phyloP scores from a whole-genome alignment of 73 alveolate genomes.

The Paramecium octaurelia region DNA sequence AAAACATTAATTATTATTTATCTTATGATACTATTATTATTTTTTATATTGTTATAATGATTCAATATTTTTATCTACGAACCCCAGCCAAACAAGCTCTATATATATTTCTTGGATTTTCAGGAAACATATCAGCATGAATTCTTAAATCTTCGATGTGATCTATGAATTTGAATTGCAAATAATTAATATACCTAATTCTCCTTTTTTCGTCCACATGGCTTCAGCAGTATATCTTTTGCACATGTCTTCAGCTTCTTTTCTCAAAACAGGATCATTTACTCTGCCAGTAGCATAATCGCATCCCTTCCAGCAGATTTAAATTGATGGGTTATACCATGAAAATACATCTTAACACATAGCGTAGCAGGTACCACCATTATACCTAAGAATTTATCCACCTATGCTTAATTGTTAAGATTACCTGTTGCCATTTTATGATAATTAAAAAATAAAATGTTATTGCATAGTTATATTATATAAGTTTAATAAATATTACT shows the following conservation, averaged over 20 bases:
- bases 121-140: conserved; percentile 80
- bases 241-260: conserved; percentile 89
- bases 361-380: conserved; percentile 66
- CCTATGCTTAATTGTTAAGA: neutral
- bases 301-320: conserved; percentile 85
- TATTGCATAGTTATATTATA: neutral
- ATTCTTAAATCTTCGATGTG: conserved; percentile 83
- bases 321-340: conserved; percentile 60
- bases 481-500: neutral
- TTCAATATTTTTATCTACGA: conserved; percentile 85
- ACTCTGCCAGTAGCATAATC: conserved; percentile 85
- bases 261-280: conserved; percentile 71
- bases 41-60: neutral
- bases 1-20: neutral
- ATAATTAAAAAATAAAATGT: neutral
- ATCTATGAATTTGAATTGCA: conserved; percentile 18
- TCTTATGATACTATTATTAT: neutral
- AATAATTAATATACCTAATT: conserved; percentile 53
- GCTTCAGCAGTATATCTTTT: conserved; percentile 81
- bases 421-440: conserved; percentile 27
- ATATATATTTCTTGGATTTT: conserved; percentile 73
- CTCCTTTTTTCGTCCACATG: conserved; percentile 64
- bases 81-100: conserved; percentile 92
- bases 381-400: conserved; percentile 16
- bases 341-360: conserved; percentile 62